Base-by-base conservation (phyloP, 768 basidiomycete genomes). In the Hemileccinum impolitum region DNA sequence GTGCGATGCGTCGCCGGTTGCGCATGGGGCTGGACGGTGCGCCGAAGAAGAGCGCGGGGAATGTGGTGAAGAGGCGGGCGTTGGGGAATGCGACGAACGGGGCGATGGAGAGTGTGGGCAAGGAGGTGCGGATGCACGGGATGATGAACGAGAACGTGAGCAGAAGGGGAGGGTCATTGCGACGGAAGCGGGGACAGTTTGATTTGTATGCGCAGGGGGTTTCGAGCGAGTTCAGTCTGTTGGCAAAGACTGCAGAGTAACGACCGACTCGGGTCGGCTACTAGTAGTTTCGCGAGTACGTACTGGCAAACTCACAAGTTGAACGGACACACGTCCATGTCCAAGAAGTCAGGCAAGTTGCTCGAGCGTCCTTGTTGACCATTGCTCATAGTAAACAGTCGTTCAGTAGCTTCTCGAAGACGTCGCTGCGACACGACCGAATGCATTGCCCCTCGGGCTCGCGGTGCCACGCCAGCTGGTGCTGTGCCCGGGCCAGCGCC, bases 1-100 rank as follows among this genome's bases (percentile, higher is more conserved):
- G 63, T 21, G 44, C 55, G 1, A 4, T 52, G 21, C 55, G 64
- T 6, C 62, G 62, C 32, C 58, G 42, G 41, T n/a, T 46, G 34
- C 60, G 45, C 6, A 15, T 51, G 6, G 47, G n/a, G 13, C 17
- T 32, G 39, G 48, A 47, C 10, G 30, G 7, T 4, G 34, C 18
- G 3, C 35, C 40, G 1, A 49, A 39, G 53, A 42, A 23, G 6
- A 6, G 23, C 23, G 23, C 23, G 23, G 11, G 53, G 35, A 2
- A 30, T 14, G 8, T 10, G 38, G 39, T 39, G 18, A 58, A 50
- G 58, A 50, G 48, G 40, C 48, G 38, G 40, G 54, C 50, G 15
- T 36, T 61, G 31, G 44, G 19, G 32, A 50, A 61, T 11, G 50
- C 56, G 40, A 58, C 52, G 25, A 61, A 63, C 38, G 3, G 4